These are phyloP conservation scores for Lactifluus piperatus DNA, from an alignment of 768 basidiomycete species.

Conservation along the genomic window DNA sequence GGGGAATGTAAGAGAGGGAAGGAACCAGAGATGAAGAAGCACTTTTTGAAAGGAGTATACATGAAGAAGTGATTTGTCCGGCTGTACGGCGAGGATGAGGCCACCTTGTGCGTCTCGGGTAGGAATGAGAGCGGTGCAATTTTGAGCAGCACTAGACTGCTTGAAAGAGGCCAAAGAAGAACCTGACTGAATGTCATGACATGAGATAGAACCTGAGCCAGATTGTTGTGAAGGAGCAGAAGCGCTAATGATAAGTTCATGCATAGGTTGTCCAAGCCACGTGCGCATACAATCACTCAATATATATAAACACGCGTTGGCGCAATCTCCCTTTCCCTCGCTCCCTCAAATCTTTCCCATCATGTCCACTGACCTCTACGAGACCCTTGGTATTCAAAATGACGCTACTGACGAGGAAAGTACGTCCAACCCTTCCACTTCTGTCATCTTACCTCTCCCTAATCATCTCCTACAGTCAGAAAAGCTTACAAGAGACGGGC, in stretches of 20 bases:
- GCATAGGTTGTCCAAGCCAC: constrained; percentile 38
- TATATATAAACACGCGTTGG: too few species aligned
- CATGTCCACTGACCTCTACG: constrained; percentile 58
- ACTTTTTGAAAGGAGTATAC: constrained; percentile 95
- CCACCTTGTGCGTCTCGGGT: constrained; percentile 72
- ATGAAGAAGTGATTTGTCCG: constrained; percentile 81
- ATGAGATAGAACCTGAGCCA: constrained; percentile 54
- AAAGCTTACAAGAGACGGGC: constrained; percentile 73
- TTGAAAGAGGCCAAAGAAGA: constrained; percentile 79
- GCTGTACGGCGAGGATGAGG: constrained; percentile 74
- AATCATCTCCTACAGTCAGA: constrained; percentile 41
- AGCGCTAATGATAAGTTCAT: constrained; percentile 61
- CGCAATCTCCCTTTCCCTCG: constrained; percentile 10
- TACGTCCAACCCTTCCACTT: constrained; percentile 29
- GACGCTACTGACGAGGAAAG: constrained; percentile 58
- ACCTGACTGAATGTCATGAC: constrained; percentile 80
- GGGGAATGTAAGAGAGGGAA: not conserved
- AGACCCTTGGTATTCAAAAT: constrained; percentile 43
- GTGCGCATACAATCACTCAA: too few species aligned
- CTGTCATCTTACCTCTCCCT: not conserved
- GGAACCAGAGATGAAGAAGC: constrained; percentile 16
- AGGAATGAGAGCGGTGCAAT: constrained; percentile 61
- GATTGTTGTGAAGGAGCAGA: constrained; percentile 32
- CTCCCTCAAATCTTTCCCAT: constrained; percentile 1
- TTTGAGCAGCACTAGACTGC: constrained; percentile 57